These are phyloP conservation scores for Rhypophila decipiens DNA, from an alignment of 495 filamentous ascomycete species.

Conservation along the genomic window DNA sequence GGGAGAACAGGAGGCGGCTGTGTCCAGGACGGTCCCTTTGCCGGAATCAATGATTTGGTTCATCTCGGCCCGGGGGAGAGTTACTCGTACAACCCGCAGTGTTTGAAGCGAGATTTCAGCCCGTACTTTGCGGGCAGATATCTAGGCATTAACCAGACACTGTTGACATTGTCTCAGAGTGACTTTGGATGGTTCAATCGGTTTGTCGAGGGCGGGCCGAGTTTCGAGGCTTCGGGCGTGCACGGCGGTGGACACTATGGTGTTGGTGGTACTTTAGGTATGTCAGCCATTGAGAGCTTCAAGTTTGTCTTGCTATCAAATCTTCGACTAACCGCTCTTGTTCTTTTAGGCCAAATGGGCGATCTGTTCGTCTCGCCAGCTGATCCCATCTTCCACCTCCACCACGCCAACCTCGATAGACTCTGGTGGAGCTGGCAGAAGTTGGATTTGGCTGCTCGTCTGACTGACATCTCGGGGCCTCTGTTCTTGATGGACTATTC, in stretches of 20 bases:
- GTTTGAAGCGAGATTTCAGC: conserved; percentile 11
- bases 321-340: conserved; percentile 4
- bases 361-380: conserved; percentile 23
- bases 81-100: conserved; percentile 8
- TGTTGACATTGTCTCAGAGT: conserved; percentile 10
- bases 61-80: conserved; percentile 3
- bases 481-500: conserved; percentile 15
- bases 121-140: conserved; percentile 21
- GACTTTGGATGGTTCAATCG: conserved; percentile 17
- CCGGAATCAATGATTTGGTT: conserved; percentile 10
- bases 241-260: conserved; percentile 6
- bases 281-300: neutral
- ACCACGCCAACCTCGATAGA: conserved; percentile 59
- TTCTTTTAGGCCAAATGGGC: conserved; percentile 31
- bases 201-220: conserved; percentile 13
- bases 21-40: conserved; percentile 50
- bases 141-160: conserved; percentile 15
- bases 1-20: conserved; percentile 44
- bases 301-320: too few relatives aligned
- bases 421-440: conserved; percentile 59
- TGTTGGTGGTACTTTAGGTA: conserved; percentile 2
- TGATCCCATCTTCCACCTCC: conserved; percentile 56
- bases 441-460: conserved; percentile 22
- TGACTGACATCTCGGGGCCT: conserved; percentile 31
- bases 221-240: neutral